A percentile compares a stretch with the other conserved stretches of the same genome.
Conservation (phyloP, 208 protist species). For the Crithidia expoeki region DNA sequence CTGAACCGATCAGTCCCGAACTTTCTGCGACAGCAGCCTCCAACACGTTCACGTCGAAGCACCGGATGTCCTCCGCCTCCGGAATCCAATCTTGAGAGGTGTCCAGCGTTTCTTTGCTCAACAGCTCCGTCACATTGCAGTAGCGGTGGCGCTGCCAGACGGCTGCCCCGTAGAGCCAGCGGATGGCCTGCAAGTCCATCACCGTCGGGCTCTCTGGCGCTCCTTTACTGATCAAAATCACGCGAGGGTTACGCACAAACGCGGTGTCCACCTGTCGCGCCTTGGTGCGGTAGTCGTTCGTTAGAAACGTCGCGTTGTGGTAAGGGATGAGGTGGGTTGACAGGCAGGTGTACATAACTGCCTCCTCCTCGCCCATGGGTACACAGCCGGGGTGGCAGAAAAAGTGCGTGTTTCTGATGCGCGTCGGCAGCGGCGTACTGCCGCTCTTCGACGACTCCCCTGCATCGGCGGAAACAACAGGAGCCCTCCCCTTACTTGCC, state of each 20-base stretch:
- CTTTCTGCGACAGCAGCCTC: constrained; percentile 15
- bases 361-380: background rate
- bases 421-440: background rate
- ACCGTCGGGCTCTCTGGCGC: constrained; percentile 21
- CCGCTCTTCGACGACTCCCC: background rate
- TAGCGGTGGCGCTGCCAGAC: constrained; percentile 13
- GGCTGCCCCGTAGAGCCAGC: constrained; percentile 58
- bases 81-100: constrained; percentile 24
- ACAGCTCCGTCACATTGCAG: constrained; percentile 5
- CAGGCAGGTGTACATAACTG: constrained; percentile 29
- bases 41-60: constrained; percentile 48
- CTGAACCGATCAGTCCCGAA: background rate
- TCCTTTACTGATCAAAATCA: constrained; percentile 75
- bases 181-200: constrained; percentile 58
- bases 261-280: constrained; percentile 8
- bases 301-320: constrained; percentile 47
- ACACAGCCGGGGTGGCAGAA: constrained; percentile 47
- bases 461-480: too few species aligned
- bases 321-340: constrained; percentile 51
- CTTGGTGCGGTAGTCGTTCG: constrained; percentile 37
- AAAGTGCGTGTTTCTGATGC: constrained; percentile 23
- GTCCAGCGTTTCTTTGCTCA: background rate
- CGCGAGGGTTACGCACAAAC: constrained; percentile 33
- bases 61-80: constrained; percentile 35
- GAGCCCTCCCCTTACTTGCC: too few species aligned